Percentiles rank a stretch among this genome's conserved stretches.
phyloP scores from a whole-genome alignment of 129 eudicot genomes.

The Mikania micrantha region DNA sequence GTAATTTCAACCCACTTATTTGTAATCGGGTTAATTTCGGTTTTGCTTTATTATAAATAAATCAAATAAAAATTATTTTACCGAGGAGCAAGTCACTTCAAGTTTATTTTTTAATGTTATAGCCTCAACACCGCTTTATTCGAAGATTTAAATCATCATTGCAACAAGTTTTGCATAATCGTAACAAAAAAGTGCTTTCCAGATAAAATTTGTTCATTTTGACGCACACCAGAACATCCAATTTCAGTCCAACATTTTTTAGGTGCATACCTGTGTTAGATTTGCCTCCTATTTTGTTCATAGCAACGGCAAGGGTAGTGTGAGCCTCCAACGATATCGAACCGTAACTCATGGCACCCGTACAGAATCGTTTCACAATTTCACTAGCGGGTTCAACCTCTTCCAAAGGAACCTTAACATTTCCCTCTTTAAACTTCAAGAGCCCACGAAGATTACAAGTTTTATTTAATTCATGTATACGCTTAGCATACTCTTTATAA shows the following conservation, averaged over 20 bases:
- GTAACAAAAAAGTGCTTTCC: background rate
- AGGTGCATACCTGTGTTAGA: conserved; percentile 81
- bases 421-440: conserved; percentile 69
- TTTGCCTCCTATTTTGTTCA: conserved; percentile 96
- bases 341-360: conserved; percentile 99
- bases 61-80: too few relatives aligned
- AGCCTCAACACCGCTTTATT: background rate
- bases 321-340: conserved; percentile 97
- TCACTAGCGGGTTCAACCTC: conserved; percentile 99
- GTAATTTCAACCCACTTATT: background rate
- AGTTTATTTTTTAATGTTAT: background rate
- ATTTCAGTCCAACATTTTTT: background rate
- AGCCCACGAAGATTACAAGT: conserved; percentile 82
- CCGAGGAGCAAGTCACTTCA: background rate
- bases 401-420: conserved; percentile 60
- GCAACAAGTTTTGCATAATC: too few relatives aligned
- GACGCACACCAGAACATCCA: too few relatives aligned
- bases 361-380: conserved; percentile 89
- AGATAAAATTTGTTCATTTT: background rate
- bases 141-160: background rate
- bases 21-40: too few relatives aligned
- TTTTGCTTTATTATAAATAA: too few relatives aligned
- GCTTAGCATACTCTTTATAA: conserved; percentile 82
- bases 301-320: conserved; percentile 85
- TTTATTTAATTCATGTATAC: conserved; percentile 75